Evolutionary conservation across 305 asterid genomes (phyloP).

Genomic region (Fraxinus greggii): DNA sequence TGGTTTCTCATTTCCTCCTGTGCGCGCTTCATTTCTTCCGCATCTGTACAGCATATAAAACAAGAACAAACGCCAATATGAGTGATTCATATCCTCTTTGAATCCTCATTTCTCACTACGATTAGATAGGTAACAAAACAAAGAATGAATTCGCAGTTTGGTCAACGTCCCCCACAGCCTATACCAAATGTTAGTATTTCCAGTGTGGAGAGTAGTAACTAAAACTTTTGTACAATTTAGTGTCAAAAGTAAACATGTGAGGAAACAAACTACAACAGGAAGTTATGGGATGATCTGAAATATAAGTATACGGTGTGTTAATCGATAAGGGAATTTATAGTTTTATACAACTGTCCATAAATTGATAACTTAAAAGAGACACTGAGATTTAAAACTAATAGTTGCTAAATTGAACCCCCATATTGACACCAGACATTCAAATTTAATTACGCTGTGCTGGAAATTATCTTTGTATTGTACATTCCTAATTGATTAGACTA

Average conservation of each 20-base stretch:
- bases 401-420: background rate
- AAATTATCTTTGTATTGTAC: background rate
- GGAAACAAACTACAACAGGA: background rate
- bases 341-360: background rate
- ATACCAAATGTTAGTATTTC: background rate
- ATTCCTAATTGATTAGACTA: background rate
- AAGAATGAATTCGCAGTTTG: background rate
- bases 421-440: background rate
- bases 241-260: background rate
- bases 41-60: conserved; percentile 47
- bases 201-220: background rate
- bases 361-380: background rate
- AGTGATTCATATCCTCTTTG: background rate
- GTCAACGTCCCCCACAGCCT: background rate
- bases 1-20: conserved; percentile 96
- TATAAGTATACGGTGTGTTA: background rate
- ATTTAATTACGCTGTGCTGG: background rate
- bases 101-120: background rate
- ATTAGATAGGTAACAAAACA: background rate
- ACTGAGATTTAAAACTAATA: background rate
- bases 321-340: background rate
- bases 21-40: conserved; percentile 87
- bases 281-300: background rate
- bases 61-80: background rate
- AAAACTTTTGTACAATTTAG: background rate